These are phyloP conservation scores for Yarrowia sp. DNA, from an alignment of 805 yeast genomes.

Conservation along the genomic window DNA sequence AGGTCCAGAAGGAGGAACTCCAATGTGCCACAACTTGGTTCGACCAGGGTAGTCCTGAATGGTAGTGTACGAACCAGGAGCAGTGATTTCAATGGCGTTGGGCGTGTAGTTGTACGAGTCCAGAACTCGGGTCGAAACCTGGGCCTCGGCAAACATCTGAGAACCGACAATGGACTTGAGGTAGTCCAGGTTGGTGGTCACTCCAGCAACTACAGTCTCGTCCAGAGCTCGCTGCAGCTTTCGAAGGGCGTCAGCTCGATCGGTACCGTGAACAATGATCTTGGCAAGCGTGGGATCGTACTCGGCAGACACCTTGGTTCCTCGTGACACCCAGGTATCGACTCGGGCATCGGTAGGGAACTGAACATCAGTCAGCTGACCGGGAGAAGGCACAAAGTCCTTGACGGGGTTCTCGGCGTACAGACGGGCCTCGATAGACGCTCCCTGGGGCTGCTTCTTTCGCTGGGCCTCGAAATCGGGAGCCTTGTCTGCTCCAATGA, in stretches of 20 bases:
- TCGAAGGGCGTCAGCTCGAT: conserved; percentile 76
- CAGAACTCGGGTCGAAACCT: conserved; percentile 81
- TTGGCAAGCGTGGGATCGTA: conserved; percentile 96
- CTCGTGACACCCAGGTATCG: conserved; percentile 91
- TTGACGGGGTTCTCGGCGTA: conserved; percentile 97
- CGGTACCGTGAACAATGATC: conserved; percentile 89
- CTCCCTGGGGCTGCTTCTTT: conserved; percentile 65
- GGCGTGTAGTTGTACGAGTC: conserved; percentile 79
- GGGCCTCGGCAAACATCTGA: conserved; percentile 74
- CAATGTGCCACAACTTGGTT: conserved; percentile 77
- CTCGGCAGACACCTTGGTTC: conserved; percentile 84
- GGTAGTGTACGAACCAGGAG: conserved; percentile 94
- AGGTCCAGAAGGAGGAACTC: conserved; percentile 98
- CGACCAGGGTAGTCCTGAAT: conserved; percentile 96
- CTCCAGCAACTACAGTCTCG: conserved; percentile 85
- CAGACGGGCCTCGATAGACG: conserved; percentile 93
- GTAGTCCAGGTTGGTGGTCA: conserved; percentile 86
- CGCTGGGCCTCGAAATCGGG: conserved; percentile 61
- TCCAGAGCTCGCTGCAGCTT: conserved; percentile 76
- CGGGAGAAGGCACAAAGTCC: conserved; percentile 94
- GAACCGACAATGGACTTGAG: conserved; percentile 81
- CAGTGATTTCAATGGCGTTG: conserved; percentile 74
- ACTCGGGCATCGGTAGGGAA: conserved; percentile 92
- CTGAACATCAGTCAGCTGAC: conserved; percentile 76
- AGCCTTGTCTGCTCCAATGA: conserved; percentile 83